Evolutionary conservation across 2,329 filamentous ascomycete genomes (phyloP), one percentile per base, ranked within the genome.

Genomic region (Achaetomium macrosporum): DNA sequence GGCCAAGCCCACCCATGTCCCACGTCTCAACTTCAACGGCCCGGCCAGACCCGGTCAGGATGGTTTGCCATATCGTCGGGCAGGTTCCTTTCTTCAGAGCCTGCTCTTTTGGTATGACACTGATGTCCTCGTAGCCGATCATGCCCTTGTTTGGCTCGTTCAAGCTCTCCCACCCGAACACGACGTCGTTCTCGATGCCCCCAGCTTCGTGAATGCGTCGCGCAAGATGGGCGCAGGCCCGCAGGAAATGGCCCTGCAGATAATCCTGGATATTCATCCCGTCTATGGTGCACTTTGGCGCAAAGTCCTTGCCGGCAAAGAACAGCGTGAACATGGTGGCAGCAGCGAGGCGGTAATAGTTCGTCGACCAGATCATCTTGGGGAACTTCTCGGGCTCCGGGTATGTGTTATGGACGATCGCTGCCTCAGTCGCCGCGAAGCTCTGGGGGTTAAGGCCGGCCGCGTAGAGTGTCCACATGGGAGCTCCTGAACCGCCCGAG

Each of bases 361-460:
- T 99, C 47, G 95, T 97, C 15, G 92, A 90, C 93, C 93, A 99
- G 53, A 97, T 92, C 95, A 99, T 99, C 73, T 96, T 97, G 20
- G 93, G 93, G 60, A 92, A 99, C 1, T 85, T 79, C 25, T 84
- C 84, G 9, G 91, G 90, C 17, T 95, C 81, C 10, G 88, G 84
- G 66, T 89, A 96, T 2, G 88, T 95, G 65, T 97, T 99, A 49
- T 99, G 93, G 7, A 99, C 92, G 55, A 97, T 80, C 36, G 93
- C 90, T 4, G 92, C 92, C 70, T 96, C 87, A 13, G 91, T 99
- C 17, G 82, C 83, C 48, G 84, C 83, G 65, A 99, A 96, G 59
- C 81, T 84, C 67, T 85, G 79, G 0, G 93, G 93, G 65, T 99
- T 89, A 43, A 99, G 75, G 9, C 93, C 93, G 59, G 88, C 91